phyloP scores from a whole-genome alignment of 2,329 filamentous ascomycete genomes.

The Fusarium floridanum region DNA sequence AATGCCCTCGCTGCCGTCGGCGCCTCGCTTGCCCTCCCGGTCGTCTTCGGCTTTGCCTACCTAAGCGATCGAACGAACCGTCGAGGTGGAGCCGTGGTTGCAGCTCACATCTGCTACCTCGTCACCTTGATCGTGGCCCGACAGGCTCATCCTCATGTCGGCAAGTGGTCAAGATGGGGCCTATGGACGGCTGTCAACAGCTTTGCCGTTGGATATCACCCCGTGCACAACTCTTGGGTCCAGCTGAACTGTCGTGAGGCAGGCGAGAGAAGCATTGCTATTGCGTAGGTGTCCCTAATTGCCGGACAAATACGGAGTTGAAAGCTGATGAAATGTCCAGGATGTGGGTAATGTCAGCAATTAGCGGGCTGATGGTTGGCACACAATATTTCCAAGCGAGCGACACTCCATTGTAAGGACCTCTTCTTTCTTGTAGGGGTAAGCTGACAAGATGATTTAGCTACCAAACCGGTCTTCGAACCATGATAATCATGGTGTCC shows the following conservation, averaged over 20 bases:
- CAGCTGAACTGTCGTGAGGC: conserved; percentile 62
- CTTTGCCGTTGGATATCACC: conserved; percentile 65
- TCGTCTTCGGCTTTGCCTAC: conserved; percentile 63
- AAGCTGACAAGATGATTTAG: not conserved
- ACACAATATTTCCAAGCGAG: conserved; percentile 60
- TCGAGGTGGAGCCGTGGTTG: conserved; percentile 59
- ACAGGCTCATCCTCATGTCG: conserved; percentile 53
- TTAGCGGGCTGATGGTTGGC: conserved; percentile 62
- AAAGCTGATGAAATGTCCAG: conserved; percentile 50
- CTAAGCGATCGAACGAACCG: conserved; percentile 61
- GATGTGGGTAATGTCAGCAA: conserved; percentile 62
- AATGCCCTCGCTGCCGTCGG: conserved; percentile 62
- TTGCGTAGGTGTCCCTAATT: conserved; percentile 37
- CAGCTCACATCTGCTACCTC: conserved; percentile 60
- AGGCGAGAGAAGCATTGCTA: conserved; percentile 60
- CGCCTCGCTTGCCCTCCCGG: conserved; percentile 58
- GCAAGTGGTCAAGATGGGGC: conserved; percentile 22
- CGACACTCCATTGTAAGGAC: conserved; percentile 52
- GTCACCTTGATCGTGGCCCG: conserved; percentile 57
- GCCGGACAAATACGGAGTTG: not conserved
- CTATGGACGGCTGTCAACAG: conserved; percentile 62
- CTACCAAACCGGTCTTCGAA: conserved; percentile 2
- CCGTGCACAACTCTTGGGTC: conserved; percentile 64
- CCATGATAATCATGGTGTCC: conserved; percentile 13
- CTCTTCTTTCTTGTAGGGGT: not conserved